Percentiles rank a stretch among this genome's conserved stretches.
phyloP scores from a whole-genome alignment of 1,139 yeast species.

The Lodderomyces parapsilosis region DNA sequence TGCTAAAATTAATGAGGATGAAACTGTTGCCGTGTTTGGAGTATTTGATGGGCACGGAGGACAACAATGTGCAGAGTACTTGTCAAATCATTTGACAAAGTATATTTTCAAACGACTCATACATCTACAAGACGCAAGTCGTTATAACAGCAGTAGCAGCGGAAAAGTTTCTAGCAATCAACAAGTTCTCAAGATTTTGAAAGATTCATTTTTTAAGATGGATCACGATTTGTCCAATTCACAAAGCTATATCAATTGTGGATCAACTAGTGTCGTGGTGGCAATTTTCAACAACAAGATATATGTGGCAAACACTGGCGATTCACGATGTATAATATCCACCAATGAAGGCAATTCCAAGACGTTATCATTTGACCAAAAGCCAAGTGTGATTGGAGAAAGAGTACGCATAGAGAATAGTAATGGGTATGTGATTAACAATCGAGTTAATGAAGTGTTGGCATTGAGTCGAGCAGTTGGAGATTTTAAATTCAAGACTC shows the following conservation, averaged over 20 bases:
- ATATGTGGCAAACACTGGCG: constrained; percentile 71
- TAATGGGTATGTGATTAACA: constrained; percentile 68
- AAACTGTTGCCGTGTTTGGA: constrained; percentile 58
- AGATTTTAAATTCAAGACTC: constrained; percentile 64
- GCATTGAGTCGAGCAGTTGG: constrained; percentile 79
- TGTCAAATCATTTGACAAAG: constrained; percentile 46
- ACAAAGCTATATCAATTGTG: constrained; percentile 49
- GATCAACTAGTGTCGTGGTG: constrained; percentile 67
- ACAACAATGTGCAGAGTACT: constrained; percentile 53
- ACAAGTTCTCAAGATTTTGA: constrained; percentile 28
- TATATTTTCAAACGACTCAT: constrained; percentile 30
- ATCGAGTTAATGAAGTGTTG: constrained; percentile 69
- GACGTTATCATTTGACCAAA: constrained; percentile 70
- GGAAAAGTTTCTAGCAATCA: constrained; percentile 11
- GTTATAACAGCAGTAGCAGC: background rate
- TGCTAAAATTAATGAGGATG: constrained; percentile 42
- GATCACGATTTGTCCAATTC: constrained; percentile 54
- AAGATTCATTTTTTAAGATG: constrained; percentile 54
- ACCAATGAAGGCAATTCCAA: constrained; percentile 50
- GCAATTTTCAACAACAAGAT: constrained; percentile 51
- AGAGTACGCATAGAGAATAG: constrained; percentile 68
- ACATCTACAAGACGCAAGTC: constrained; percentile 5
- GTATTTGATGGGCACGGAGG: constrained; percentile 88
- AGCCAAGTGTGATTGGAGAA: constrained; percentile 76
- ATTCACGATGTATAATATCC: constrained; percentile 66